Conservation (phyloP, 495 filamentous ascomycete genomes). For the Hyaloscypha bicolor region DNA sequence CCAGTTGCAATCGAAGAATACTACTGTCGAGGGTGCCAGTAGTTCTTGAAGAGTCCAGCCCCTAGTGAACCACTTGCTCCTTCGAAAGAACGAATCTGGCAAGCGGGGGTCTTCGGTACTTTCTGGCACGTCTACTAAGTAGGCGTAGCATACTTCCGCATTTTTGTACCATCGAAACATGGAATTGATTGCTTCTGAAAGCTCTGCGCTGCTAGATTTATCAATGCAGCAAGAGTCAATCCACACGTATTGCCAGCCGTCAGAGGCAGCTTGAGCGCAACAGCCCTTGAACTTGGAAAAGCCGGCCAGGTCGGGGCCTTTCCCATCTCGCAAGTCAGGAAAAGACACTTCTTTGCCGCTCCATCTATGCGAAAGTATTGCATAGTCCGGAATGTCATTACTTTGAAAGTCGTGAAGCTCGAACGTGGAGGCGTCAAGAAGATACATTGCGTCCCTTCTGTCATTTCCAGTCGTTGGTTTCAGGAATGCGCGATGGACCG, state of each 20-base stretch:
- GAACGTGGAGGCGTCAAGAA: conserved; percentile 24
- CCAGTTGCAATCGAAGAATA: conserved; percentile 16
- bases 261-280: neutral
- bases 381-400: conserved; percentile 23
- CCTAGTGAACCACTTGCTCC: too few relatives aligned
- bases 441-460: conserved; percentile 31
- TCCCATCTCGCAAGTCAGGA: conserved; percentile 4
- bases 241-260: conserved; percentile 36
- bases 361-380: conserved; percentile 26
- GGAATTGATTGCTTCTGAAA: too few relatives aligned
- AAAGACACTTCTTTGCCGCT: conserved; percentile 8
- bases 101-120: neutral
- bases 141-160: conserved; percentile 39
- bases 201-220: too few relatives aligned
- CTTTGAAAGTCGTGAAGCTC: neutral
- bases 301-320: conserved; percentile 26
- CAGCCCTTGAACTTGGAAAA: conserved; percentile 21
- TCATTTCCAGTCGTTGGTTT: neutral
- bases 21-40: conserved; percentile 7
- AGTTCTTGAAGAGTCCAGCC: too few relatives aligned
- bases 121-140: conserved; percentile 28
- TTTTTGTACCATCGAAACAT: conserved; percentile 42
- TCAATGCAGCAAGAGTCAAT: conserved; percentile 51
- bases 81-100: conserved; percentile 6
- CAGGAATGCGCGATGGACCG: neutral